Evolutionary conservation across 768 basidiomycete species (phyloP).

Genomic region (Hemileccinum impolitum): DNA sequence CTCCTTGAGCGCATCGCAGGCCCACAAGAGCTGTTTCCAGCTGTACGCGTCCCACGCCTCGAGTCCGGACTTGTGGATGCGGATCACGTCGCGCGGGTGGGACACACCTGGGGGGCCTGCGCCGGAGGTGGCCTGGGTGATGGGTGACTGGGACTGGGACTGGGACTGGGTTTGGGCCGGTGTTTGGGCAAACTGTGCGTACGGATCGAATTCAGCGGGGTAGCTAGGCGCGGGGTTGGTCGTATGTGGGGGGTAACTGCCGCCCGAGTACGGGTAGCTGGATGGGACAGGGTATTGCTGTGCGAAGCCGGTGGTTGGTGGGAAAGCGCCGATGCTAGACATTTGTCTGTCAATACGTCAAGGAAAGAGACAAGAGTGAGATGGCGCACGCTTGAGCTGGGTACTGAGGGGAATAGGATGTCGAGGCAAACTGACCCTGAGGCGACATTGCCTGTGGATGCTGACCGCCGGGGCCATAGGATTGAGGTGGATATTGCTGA

Average conservation of each 20-base stretch:
- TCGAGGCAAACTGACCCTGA: constrained; percentile 22
- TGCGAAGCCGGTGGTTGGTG: constrained; percentile 54
- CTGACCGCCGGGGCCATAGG: constrained; percentile 5
- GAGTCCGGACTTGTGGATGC: constrained; percentile 60
- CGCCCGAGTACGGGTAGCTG: constrained; percentile 28
- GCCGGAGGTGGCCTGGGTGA: background rate
- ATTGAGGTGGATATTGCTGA: constrained; percentile 28
- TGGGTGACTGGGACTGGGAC: constrained; percentile 8
- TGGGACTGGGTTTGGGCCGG: background rate
- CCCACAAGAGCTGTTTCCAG: constrained; percentile 66
- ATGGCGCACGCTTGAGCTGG: constrained; percentile 20
- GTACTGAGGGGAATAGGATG: constrained; percentile 25
- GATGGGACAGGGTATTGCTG: constrained; percentile 33
- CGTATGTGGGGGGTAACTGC: constrained; percentile 26
- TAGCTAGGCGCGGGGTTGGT: constrained; percentile 20
- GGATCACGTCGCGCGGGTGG: constrained; percentile 71
- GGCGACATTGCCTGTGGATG: constrained; percentile 17
- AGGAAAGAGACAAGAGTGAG: background rate
- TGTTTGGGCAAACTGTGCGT: constrained; percentile 17
- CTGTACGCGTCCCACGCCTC: constrained; percentile 68
- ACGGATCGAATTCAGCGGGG: constrained; percentile 42
- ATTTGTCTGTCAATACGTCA: constrained; percentile 20
- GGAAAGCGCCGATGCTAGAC: constrained; percentile 34
- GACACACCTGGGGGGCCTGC: constrained; percentile 31
- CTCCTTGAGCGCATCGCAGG: constrained; percentile 62